These are phyloP conservation scores for Pseudotulostoma volvatum DNA, from an alignment of 495 filamentous ascomycete species.

Conservation along the genomic window DNA sequence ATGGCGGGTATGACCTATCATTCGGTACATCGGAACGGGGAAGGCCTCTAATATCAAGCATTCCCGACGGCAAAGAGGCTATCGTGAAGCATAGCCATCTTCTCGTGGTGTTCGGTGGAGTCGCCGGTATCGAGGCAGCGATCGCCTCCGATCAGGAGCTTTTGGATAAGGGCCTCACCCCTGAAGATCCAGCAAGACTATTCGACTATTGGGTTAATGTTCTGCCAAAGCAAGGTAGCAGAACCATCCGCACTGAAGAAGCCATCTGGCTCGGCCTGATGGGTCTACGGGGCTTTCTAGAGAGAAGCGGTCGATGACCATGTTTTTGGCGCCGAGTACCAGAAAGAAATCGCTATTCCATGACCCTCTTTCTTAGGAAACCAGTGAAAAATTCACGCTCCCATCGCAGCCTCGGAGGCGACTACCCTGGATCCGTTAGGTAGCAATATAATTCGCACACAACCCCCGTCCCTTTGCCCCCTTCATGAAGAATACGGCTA, in stretches of 20 bases:
- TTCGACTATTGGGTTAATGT: slow-evolving; percentile 71
- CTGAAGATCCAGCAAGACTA: slow-evolving; percentile 39
- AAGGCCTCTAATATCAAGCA: slow-evolving; percentile 28
- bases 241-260: slow-evolving; percentile 66
- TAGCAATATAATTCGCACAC: too few relatives aligned
- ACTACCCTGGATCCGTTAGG: too few relatives aligned
- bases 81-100: slow-evolving; percentile 42
- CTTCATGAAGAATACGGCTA: too few relatives aligned
- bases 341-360: too few relatives aligned
- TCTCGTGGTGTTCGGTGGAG: slow-evolving; percentile 56
- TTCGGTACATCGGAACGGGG: slow-evolving; percentile 67
- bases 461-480: too few relatives aligned
- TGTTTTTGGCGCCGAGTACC: too few relatives aligned
- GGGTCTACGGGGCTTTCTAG: slow-evolving; percentile 36
- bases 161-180: slow-evolving; percentile 34
- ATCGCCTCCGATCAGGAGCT: slow-evolving; percentile 47
- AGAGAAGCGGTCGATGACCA: slow-evolving; percentile 4
- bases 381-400: too few relatives aligned
- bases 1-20: slow-evolving; percentile 49
- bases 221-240: slow-evolving; percentile 54
- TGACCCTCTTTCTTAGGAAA: too few relatives aligned
- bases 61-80: slow-evolving; percentile 23
- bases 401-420: too few relatives aligned
- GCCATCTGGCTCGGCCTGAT: slow-evolving; percentile 54
- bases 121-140: slow-evolving; percentile 53